Conservation (phyloP, 2,329 filamentous ascomycete species). For the Trichoderma sp. region DNA sequence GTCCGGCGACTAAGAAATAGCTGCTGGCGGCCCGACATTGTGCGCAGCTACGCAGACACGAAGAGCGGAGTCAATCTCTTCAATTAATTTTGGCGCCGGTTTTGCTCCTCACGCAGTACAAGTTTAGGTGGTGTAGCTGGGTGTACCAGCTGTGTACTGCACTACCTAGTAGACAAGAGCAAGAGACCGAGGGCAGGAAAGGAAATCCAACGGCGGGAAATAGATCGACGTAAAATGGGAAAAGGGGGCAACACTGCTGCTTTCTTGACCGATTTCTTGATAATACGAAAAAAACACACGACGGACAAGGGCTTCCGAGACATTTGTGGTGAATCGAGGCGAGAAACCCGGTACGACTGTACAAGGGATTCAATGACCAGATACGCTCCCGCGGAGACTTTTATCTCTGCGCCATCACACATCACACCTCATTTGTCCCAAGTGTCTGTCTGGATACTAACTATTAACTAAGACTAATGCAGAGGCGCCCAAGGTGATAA, state of each 20-base stretch:
- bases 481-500: neutral
- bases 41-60: neutral
- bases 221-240: neutral
- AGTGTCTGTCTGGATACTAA: no score
- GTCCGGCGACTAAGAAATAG: neutral
- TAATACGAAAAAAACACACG: neutral
- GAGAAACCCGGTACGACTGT: neutral
- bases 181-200: neutral
- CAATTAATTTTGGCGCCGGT: neutral
- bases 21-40: slow-evolving; percentile 13
- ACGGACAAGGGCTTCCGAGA: neutral
- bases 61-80: neutral
- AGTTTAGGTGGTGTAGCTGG: neutral
- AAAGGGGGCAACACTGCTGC: neutral
- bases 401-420: neutral
- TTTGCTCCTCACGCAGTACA: neutral
- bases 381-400: slow-evolving; percentile 2
- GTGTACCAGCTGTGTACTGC: no score
- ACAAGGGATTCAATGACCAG: neutral
- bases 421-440: neutral
- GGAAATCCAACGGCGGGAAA: neutral
- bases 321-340: neutral
- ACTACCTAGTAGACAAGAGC: neutral
- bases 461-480: neutral
- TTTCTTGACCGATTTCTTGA: neutral